Percentiles rank a stretch among this genome's conserved stretches.
Evolutionary conservation across 2,329 filamentous ascomycete species (phyloP).

Genomic region (Aspergillus arachidicola): DNA sequence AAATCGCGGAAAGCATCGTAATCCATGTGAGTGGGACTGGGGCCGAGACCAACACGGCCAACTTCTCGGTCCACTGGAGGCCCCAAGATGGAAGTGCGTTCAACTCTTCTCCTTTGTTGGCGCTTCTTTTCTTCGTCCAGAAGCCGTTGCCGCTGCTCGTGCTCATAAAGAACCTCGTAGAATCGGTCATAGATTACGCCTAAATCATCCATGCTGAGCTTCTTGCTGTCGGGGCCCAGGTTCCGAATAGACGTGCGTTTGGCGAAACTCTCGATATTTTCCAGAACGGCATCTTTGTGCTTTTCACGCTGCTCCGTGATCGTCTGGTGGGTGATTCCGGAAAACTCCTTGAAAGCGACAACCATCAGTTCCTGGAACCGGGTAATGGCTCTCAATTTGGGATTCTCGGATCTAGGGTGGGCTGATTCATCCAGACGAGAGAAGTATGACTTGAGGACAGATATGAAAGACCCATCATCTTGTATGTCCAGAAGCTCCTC

Average conservation of each 20-base stretch:
- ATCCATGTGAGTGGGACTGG: slow-evolving; percentile 92
- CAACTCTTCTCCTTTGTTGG: slow-evolving; percentile 61
- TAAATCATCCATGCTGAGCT: slow-evolving; percentile 80
- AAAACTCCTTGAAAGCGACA: slow-evolving; percentile 97
- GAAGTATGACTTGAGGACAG: slow-evolving; percentile 93
- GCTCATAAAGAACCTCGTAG: slow-evolving; percentile 87
- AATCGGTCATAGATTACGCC: slow-evolving; percentile 92
- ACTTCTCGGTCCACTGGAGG: slow-evolving; percentile 68
- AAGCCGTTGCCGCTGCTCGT: slow-evolving; percentile 78
- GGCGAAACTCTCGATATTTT: slow-evolving; percentile 95
- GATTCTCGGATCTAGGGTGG: slow-evolving; percentile 92
- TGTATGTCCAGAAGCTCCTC: slow-evolving; percentile 91
- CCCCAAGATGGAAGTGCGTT: slow-evolving; percentile 44
- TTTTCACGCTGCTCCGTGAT: slow-evolving; percentile 86
- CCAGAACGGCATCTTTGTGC: slow-evolving; percentile 91
- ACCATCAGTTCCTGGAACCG: slow-evolving; percentile 98
- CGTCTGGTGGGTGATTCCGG: slow-evolving; percentile 88
- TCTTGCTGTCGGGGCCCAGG: slow-evolving; percentile 92
- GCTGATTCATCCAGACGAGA: slow-evolving; percentile 90
- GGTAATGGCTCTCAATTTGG: slow-evolving; percentile 90
- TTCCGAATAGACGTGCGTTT: slow-evolving; percentile 97
- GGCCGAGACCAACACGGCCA: slow-evolving; percentile 82
- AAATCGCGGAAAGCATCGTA: slow-evolving; percentile 97
- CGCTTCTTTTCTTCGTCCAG: slow-evolving; percentile 73
- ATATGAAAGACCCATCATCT: slow-evolving; percentile 96